Base-by-base conservation (phyloP, 441 rosid species). In the Viola pubescens region DNA sequence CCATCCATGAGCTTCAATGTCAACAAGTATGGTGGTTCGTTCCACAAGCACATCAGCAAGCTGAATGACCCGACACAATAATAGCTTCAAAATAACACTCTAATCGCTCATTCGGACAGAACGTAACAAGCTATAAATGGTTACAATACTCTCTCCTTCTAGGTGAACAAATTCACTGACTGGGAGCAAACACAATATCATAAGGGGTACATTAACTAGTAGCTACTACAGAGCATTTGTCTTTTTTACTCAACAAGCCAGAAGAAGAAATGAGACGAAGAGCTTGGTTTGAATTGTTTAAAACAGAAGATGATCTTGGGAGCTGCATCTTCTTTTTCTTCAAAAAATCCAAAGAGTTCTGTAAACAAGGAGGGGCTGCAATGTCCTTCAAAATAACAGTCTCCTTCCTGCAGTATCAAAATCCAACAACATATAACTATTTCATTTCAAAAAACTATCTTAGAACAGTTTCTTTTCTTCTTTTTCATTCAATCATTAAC, bases 261-360 rank as follows among this genome's bases (percentile, higher is more conserved):
- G 88, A 77, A 61, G 69, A 51, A 3, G 82, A 73, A 56, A 80
- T 76, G 61, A 84, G 82, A 63, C 98, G 87, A 16, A 87, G 79
- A 52, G 95, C 97, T 75, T 84, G 94, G 76, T 73, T 73, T 9
- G 96, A 71, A 64, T 86, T 86, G 68, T 79, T 77, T 76, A 94
- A 70, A 67, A 84, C 80, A 1, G 91, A 68, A 47, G 84, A 67
- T 26, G 96, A 94, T 64, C 98, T 77, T 1, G 86, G 60, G 62
- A 89, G 87, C 76, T 77, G 87, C 76, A 80, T 79, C 74, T 79
- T 92, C 80, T 86, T 83, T 62, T 75, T 82, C 80, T 83, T 92
- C 72, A 89, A 78, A 73, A 89, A 92, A 52, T 89, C 92, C 76
- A 88, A 64, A 11, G 88, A 84, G 59, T 37, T 80, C 61, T 83